phyloP scores from a whole-genome alignment of 2,329 filamentous ascomycete species.

The Fusarium sp. region DNA sequence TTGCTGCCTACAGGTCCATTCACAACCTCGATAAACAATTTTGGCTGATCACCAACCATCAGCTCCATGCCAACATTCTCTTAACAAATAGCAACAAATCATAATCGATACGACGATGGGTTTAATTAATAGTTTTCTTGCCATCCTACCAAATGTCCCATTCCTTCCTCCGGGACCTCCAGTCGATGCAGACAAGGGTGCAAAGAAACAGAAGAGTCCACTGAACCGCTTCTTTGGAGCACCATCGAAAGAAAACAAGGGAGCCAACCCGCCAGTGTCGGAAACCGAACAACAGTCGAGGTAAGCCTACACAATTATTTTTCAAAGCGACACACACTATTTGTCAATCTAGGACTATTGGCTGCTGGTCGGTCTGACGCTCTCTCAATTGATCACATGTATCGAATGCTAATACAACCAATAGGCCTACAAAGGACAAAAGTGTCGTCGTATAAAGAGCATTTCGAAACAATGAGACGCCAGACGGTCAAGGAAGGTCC shows the following conservation, averaged over 20 bases:
- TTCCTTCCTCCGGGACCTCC: background rate
- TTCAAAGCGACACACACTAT: accelerated
- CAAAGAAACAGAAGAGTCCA: accelerated
- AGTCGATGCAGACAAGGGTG: accelerated
- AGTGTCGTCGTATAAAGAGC: too few species aligned
- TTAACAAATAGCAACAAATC: accelerated
- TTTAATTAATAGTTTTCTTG: background rate
- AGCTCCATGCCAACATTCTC: background rate
- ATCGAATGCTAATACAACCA: too few species aligned
- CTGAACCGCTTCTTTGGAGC: background rate
- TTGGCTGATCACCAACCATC: background rate
- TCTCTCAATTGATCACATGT: too few species aligned
- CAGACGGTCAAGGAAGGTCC: too few species aligned
- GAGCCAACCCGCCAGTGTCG: background rate
- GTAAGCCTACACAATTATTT: too few species aligned
- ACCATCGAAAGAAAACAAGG: background rate
- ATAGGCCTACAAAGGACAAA: too few species aligned
- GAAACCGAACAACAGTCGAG: too few species aligned
- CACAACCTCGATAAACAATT: too few species aligned
- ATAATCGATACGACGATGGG: background rate
- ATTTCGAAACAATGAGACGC: too few species aligned
- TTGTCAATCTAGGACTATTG: background rate
- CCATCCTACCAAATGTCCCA: background rate
- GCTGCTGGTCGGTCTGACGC: too few species aligned
- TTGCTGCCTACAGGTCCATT: too few species aligned